phyloP scores from a whole-genome alignment of 306 rosid species.

The Arachis hypogaea region DNA sequence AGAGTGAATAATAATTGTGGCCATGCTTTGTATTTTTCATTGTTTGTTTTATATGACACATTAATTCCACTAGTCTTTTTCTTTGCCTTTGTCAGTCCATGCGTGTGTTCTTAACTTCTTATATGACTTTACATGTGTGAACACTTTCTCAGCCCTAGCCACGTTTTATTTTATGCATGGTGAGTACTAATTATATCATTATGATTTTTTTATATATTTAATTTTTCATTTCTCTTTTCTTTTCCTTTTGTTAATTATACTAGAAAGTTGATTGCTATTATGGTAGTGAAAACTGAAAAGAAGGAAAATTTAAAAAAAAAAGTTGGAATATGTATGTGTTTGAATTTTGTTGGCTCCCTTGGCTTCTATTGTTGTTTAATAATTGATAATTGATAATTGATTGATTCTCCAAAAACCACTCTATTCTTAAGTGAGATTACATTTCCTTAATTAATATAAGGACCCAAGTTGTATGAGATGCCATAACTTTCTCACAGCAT shows the following conservation, averaged over 20 bases:
- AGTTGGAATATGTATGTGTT: neutral
- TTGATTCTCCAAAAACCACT: slow-evolving; percentile 3
- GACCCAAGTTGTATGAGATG: slow-evolving; percentile 16
- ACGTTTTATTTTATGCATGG: no score
- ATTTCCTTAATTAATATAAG: slow-evolving; percentile 11
- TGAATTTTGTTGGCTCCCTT: slow-evolving; percentile 7
- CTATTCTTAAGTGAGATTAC: neutral
- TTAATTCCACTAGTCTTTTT: neutral
- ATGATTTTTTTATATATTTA: no score
- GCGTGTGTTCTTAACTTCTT: neutral
- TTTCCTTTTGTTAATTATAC: neutral
- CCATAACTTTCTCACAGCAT: slow-evolving; percentile 1
- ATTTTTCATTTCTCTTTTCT: neutral
- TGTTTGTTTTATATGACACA: no score
- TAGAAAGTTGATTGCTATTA: neutral
- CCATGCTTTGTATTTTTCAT: no score
- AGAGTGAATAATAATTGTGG: no score
- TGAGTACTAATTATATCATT: no score
- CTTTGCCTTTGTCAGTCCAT: neutral
- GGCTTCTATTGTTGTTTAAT: neutral
- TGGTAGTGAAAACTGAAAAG: neutral
- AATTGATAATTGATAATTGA: neutral
- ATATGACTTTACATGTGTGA: neutral
- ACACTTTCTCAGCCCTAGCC: no score
- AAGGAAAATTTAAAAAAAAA: no score